Conservation (phyloP, 306 rosid species). For the Castanea crenata region DNA sequence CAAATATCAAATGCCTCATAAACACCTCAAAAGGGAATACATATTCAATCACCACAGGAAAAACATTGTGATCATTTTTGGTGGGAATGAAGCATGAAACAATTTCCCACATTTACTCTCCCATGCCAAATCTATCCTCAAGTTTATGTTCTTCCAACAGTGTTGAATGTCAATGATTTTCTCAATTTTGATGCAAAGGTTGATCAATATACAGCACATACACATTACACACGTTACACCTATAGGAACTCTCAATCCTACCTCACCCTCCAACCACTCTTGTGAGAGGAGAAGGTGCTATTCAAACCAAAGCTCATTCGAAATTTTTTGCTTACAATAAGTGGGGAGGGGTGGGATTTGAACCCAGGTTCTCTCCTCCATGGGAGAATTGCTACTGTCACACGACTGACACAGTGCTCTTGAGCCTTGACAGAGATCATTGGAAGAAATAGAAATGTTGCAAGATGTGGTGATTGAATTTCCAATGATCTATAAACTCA, state of each 20-base stretch:
- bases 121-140: not conserved
- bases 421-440: too few relatives aligned
- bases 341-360: too few relatives aligned
- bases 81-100: not conserved
- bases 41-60: not conserved
- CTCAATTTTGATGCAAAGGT: not conserved
- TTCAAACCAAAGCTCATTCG: too few relatives aligned
- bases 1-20: slow-evolving; percentile 7
- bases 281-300: too few relatives aligned
- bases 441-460: not conserved
- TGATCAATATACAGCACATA: not conserved
- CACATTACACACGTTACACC: not conserved
- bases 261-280: too few relatives aligned
- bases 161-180: not conserved
- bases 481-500: not conserved
- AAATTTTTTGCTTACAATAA: too few relatives aligned
- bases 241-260: not conserved
- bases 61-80: not conserved
- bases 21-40: not conserved
- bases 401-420: too few relatives aligned
- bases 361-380: too few relatives aligned
- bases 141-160: too few relatives aligned
- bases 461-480: not conserved
- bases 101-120: not conserved
- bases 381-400: too few relatives aligned